Percentiles rank a stretch among this genome's conserved stretches.
Evolutionary conservation across 2,329 filamentous ascomycete genomes (phyloP).

Genomic region (Capronia americana): DNA sequence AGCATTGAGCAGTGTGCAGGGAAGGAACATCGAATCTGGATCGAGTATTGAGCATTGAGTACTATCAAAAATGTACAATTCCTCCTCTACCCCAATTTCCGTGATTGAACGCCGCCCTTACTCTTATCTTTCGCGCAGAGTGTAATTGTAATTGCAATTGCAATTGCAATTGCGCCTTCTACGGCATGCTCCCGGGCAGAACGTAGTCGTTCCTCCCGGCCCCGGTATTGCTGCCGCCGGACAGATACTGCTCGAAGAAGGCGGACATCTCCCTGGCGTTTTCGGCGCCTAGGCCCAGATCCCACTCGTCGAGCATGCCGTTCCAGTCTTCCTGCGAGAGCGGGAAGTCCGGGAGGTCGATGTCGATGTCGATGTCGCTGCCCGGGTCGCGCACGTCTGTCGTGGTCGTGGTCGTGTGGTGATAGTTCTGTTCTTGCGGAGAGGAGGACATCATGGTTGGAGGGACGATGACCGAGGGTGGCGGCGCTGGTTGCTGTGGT

Average conservation of each 20-base stretch:
- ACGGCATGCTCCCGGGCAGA: background rate
- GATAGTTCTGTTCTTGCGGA: background rate
- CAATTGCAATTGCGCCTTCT: no score
- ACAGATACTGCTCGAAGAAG: constrained; percentile 31
- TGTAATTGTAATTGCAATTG: no score
- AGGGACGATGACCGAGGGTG: background rate
- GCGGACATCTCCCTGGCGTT: constrained; percentile 33
- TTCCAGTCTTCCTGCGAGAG: constrained; percentile 37
- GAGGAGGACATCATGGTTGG: background rate
- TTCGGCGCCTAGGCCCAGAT: constrained; percentile 32
- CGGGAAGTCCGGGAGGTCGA: constrained; percentile 18
- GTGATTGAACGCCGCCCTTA: background rate
- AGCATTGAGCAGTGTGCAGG: background rate
- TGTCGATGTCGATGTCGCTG: constrained; percentile 19
- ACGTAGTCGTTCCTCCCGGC: background rate
- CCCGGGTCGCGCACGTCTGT: constrained; percentile 1
- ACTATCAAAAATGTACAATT: background rate
- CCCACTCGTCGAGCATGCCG: constrained; percentile 35
- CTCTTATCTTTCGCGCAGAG: no score
- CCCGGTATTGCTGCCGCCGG: background rate
- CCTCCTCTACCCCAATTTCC: background rate
- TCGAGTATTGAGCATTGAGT: background rate
- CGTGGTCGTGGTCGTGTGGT: background rate
- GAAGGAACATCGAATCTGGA: background rate
- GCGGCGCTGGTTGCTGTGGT: background rate